Evolutionary conservation across 192 early-diverging fungal species (phyloP).

Genomic region (Paraglomus brasilianum): DNA sequence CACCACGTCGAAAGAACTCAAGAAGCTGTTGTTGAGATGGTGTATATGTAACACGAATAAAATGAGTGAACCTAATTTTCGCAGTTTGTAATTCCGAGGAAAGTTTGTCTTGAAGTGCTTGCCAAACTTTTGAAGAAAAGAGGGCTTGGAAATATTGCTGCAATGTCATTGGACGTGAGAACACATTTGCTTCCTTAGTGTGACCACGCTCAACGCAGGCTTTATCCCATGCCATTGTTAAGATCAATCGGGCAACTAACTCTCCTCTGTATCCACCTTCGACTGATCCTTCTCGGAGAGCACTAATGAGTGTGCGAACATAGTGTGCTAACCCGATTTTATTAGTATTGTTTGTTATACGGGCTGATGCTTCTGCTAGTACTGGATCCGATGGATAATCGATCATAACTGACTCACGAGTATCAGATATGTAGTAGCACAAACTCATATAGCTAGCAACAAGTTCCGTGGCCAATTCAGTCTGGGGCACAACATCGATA

Average conservation of each 20-base stretch:
- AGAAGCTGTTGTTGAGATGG: background rate
- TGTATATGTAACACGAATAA: slow-evolving; percentile 14
- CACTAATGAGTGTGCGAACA: too few species aligned
- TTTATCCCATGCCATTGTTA: background rate
- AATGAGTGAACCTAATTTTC: slow-evolving; percentile 14
- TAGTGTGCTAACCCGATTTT: too few species aligned
- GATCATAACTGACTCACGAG: too few species aligned
- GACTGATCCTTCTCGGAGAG: background rate
- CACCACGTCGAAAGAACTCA: too few species aligned
- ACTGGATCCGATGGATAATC: background rate
- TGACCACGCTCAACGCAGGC: background rate
- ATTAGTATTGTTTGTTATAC: slow-evolving; percentile 8
- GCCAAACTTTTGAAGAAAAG: background rate
- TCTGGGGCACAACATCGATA: too few species aligned
- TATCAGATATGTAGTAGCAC: too few species aligned
- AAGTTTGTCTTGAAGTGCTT: too few species aligned
- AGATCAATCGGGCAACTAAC: background rate
- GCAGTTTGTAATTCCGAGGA: too few species aligned
- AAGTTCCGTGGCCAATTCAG: too few species aligned
- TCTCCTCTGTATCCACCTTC: slow-evolving; percentile 4
- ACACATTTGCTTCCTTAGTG: background rate
- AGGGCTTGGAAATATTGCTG: slow-evolving; percentile 3
- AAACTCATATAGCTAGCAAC: too few species aligned
- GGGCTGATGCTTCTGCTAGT: background rate
- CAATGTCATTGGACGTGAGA: background rate